These are phyloP conservation scores for Tulasnella sp. DNA, from an alignment of 768 basidiomycete genomes.

Conservation along the genomic window DNA sequence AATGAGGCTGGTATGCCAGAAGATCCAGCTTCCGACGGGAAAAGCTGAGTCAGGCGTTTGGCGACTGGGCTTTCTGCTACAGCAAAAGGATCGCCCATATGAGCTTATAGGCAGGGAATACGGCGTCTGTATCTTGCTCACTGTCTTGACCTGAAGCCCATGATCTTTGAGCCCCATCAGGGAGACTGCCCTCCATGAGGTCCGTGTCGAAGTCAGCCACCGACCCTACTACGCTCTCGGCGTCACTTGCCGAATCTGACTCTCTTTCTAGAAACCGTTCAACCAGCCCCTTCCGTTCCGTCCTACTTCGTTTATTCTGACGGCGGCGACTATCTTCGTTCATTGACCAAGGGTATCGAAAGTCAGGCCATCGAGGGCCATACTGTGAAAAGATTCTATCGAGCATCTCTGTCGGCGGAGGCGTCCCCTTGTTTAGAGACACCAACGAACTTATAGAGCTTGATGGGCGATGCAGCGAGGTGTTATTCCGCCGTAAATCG, in stretches of 20 bases:
- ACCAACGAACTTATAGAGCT: conserved; percentile 3
- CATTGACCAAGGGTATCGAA: conserved; percentile 66
- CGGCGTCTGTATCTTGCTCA: too few relatives aligned
- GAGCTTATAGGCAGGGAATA: too few relatives aligned
- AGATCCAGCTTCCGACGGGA: conserved; percentile 25
- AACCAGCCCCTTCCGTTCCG: conserved; percentile 52
- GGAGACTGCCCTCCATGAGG: background rate
- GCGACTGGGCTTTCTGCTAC: conserved; percentile 19
- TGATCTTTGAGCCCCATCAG: background rate
- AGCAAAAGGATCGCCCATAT: background rate
- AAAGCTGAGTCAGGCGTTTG: conserved; percentile 17
- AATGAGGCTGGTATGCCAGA: conserved; percentile 22
- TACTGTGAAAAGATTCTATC: conserved; percentile 61
- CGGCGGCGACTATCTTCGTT: conserved; percentile 46
- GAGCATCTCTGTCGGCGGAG: conserved; percentile 71
- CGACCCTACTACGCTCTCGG: conserved; percentile 24
- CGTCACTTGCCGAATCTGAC: conserved; percentile 35
- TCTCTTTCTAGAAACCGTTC: conserved; percentile 63
- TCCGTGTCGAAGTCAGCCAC: conserved; percentile 20
- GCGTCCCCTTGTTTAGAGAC: conserved; percentile 37
- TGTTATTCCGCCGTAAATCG: conserved; percentile 32
- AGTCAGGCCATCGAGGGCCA: conserved; percentile 67
- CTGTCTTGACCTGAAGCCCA: background rate
- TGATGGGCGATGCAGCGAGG: conserved; percentile 21
- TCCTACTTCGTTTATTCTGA: conserved; percentile 41